Conservation (phyloP, 2,329 filamentous ascomycete genomes). For the Blumeria hordei region DNA sequence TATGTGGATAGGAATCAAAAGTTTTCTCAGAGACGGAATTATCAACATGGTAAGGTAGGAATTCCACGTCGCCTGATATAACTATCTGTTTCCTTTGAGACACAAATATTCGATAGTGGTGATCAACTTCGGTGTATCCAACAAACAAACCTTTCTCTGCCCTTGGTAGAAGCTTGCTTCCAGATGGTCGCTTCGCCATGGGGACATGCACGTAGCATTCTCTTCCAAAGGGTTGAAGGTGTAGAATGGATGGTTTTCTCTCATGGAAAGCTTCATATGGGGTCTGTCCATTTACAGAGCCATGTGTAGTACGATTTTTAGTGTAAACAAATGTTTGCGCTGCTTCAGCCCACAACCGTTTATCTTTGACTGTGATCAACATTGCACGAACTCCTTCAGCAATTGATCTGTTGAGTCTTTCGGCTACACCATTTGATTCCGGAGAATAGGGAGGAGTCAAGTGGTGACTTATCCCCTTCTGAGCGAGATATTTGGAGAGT, state of each 20-base stretch:
- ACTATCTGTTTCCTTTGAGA: neutral
- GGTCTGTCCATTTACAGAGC: neutral
- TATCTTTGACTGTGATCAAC: neutral
- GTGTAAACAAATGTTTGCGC: neutral
- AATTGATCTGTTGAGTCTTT: neutral
- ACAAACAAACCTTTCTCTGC: neutral
- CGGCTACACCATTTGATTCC: neutral
- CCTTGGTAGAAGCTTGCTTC: neutral
- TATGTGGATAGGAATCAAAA: neutral
- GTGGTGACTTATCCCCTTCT: neutral
- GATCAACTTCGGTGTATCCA: neutral
- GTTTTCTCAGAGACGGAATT: neutral
- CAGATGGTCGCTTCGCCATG: neutral
- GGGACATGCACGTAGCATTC: neutral
- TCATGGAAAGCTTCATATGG: neutral
- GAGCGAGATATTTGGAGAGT: neutral
- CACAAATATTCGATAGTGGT: neutral
- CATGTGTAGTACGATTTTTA: neutral
- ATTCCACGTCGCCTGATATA: neutral
- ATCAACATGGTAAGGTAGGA: neutral
- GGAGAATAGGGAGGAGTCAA: slow-evolving; percentile 1
- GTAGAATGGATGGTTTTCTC: neutral
- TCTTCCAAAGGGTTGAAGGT: neutral
- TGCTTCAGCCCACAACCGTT: neutral
- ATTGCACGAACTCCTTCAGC: neutral